Conservation (phyloP, 768 basidiomycete species). For the Leccinellum albellum region DNA sequence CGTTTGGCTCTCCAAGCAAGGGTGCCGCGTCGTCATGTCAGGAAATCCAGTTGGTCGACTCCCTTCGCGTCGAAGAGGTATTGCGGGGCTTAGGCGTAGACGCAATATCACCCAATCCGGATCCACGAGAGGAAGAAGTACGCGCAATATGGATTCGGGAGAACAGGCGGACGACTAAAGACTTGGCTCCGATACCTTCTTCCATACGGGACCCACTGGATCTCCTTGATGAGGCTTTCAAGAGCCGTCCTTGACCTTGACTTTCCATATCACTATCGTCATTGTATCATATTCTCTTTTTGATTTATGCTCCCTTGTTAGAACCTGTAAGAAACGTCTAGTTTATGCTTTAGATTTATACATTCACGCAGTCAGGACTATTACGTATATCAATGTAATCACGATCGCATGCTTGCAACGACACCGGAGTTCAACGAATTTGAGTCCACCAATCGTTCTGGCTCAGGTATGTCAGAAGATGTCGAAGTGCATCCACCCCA, state of each 20-base stretch:
- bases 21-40: slow-evolving; percentile 33
- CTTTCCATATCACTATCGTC: slow-evolving; percentile 2
- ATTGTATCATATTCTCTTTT: slow-evolving; percentile 4
- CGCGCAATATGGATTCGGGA: slow-evolving; percentile 42
- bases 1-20: slow-evolving; percentile 43
- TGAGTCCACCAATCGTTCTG: slow-evolving; percentile 56
- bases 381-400: slow-evolving; percentile 10
- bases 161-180: slow-evolving; percentile 35
- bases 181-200: slow-evolving; percentile 25
- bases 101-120: slow-evolving; percentile 15
- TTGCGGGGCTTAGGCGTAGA: slow-evolving; percentile 59
- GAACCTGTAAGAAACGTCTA: slow-evolving; percentile 8
- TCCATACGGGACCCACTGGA: slow-evolving; percentile 1
- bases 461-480: slow-evolving; percentile 52
- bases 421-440: neutral
- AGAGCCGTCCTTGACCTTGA: slow-evolving; percentile 24
- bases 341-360: slow-evolving; percentile 27
- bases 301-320: slow-evolving; percentile 8
- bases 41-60: slow-evolving; percentile 52
- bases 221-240: slow-evolving; percentile 33
- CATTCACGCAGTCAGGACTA: slow-evolving; percentile 1
- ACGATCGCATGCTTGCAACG: slow-evolving; percentile 8
- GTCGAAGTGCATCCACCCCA: slow-evolving; percentile 51
- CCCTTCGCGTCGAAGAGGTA: slow-evolving; percentile 64
- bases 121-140: slow-evolving; percentile 43